These are phyloP conservation scores for Colletotrichum spinosum DNA, from an alignment of 2,329 filamentous ascomycete genomes.

Conservation along the genomic window DNA sequence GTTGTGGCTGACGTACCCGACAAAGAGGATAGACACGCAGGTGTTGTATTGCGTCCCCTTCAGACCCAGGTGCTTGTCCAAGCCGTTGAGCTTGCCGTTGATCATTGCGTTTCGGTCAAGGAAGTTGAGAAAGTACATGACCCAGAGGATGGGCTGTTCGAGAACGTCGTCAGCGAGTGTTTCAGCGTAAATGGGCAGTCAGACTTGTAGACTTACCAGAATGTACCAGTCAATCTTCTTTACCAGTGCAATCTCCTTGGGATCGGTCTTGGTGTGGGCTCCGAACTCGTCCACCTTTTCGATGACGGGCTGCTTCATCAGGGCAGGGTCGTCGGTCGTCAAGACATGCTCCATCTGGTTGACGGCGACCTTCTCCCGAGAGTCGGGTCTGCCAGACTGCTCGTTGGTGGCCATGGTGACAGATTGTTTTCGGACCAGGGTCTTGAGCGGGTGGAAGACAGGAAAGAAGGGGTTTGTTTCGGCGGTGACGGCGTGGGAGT, in stretches of 20 bases:
- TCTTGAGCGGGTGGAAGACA: background rate
- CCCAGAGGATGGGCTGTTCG: conserved; percentile 36
- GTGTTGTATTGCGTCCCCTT: conserved; percentile 46
- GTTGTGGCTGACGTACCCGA: conserved; percentile 21
- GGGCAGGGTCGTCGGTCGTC: conserved; percentile 22
- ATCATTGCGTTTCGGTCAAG: conserved; percentile 47
- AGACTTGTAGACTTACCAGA: conserved; percentile 39
- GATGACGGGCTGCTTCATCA: conserved; percentile 31
- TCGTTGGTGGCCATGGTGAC: conserved; percentile 12
- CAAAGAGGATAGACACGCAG: conserved; percentile 38
- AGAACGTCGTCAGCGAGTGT: fast-evolving
- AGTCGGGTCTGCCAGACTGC: conserved; percentile 3
- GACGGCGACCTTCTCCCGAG: conserved; percentile 32
- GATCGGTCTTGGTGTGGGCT: conserved; percentile 53
- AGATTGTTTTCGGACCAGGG: background rate
- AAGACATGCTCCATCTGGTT: conserved; percentile 32
- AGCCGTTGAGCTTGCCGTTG: conserved; percentile 43
- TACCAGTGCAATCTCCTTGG: conserved; percentile 50
- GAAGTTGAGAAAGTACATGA: conserved; percentile 42
- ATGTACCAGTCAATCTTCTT: conserved; percentile 50
- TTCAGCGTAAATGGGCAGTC: fast-evolving
- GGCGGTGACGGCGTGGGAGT: too few species aligned
- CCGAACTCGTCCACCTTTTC: conserved; percentile 51
- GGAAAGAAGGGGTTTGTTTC: background rate
- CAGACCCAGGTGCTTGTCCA: conserved; percentile 44